Conservation (phyloP, 2,329 filamentous ascomycete genomes). For the Penicillium sp. region DNA sequence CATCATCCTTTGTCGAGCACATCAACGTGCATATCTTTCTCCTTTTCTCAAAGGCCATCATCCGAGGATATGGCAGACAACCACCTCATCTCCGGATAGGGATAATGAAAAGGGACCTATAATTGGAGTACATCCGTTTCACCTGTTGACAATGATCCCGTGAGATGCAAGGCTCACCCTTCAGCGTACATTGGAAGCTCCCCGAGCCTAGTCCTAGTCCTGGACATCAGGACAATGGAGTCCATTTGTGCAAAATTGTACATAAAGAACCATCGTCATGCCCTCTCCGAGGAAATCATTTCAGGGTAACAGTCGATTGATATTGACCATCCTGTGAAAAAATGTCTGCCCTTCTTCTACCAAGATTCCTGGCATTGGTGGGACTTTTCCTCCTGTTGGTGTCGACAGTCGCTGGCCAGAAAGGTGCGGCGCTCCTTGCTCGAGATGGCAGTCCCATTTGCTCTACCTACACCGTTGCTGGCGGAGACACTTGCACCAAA, state of each 20-base stretch:
- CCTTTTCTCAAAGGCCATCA: background rate
- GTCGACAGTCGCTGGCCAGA: background rate
- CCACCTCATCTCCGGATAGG: background rate
- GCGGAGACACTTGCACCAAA: conserved; percentile 38
- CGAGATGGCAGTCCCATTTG: conserved; percentile 30
- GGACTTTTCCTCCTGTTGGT: background rate
- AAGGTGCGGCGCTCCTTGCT: background rate
- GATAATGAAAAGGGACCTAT: background rate
- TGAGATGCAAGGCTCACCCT: background rate
- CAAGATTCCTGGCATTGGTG: background rate
- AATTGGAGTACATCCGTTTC: background rate
- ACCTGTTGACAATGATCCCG: background rate
- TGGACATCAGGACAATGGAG: background rate
- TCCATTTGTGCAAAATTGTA: background rate
- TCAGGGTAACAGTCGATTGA: too few species aligned
- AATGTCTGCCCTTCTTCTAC: background rate
- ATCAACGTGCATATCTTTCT: background rate
- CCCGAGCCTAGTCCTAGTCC: background rate
- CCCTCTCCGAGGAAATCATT: background rate
- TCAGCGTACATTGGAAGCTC: background rate
- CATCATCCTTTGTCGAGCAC: background rate
- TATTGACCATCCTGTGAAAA: background rate
- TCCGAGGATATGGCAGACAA: background rate
- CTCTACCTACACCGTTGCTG: conserved; percentile 36
- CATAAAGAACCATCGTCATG: background rate